phyloP scores from a whole-genome alignment of 305 asterid genomes.

The Fraxinus albicans region DNA sequence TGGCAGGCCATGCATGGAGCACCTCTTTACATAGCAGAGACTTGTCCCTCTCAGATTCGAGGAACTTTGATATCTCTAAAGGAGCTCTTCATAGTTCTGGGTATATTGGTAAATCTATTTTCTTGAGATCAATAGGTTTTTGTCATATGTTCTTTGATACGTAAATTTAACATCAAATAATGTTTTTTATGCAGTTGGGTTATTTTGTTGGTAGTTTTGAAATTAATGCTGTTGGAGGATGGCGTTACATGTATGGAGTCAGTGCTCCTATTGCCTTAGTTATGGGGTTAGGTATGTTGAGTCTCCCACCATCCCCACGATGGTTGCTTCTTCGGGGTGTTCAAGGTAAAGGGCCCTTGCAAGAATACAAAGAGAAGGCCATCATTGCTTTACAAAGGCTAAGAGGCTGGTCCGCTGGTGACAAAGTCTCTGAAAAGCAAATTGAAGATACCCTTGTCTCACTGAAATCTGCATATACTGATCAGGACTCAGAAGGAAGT shows the following conservation, averaged over 20 bases:
- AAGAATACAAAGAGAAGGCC: constrained; percentile 89
- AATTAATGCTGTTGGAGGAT: constrained; percentile 83
- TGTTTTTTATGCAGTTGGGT: constrained; percentile 63
- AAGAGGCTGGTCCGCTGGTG: constrained; percentile 74
- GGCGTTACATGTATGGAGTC: constrained; percentile 93
- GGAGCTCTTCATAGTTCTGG: constrained; percentile 95
- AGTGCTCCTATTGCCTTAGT: constrained; percentile 82
- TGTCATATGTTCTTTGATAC: constrained; percentile 5
- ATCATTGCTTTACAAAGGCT: constrained; percentile 65
- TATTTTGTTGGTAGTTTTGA: constrained; percentile 77
- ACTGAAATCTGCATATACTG: constrained; percentile 66
- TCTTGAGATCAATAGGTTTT: background rate
- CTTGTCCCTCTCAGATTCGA: constrained; percentile 93
- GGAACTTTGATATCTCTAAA: constrained; percentile 94
- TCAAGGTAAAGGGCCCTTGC: constrained; percentile 79
- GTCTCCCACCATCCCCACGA: constrained; percentile 95
- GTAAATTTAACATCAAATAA: constrained; percentile 23
- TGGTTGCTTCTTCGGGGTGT: constrained; percentile 95
- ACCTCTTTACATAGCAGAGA: constrained; percentile 96
- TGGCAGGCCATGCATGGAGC: constrained; percentile 98
- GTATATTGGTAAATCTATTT: constrained; percentile 65
- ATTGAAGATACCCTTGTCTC: constrained; percentile 75
- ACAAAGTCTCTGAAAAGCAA: constrained; percentile 70
- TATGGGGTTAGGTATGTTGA: constrained; percentile 91
- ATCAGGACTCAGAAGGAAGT: constrained; percentile 69